Base-by-base conservation (phyloP, 805 yeast genomes). In the Metschnikowia lochheadii region DNA sequence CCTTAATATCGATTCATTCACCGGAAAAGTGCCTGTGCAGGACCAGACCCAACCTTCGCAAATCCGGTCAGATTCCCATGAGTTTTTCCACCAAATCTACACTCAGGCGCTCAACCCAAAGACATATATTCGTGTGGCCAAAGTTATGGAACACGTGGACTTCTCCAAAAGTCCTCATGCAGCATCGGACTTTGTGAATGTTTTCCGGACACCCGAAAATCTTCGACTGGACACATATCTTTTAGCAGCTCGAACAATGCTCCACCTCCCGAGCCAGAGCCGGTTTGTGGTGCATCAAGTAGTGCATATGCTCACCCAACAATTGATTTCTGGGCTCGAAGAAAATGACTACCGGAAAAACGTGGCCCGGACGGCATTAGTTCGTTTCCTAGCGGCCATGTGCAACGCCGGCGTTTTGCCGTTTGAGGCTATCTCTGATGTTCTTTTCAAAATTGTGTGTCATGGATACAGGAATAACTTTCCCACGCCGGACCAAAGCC, bases 321-420 rank as follows among this genome's bases (percentile, higher is more conserved):
- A 75, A n/a, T 73, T 87, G 14, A 72, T 76, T 8, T 59, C 82
- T 23, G 94, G 89, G 0, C 66, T 89, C 52, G 96, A 89, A 59
- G 56, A 72, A 5, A 81, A 83, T 54, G 81, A 81, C 56, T 85
- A 79, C 59, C 72, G 81, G 49, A 64, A 68, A 46, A 85, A 84
- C 57, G 76, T 90, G 61, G 67, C 68, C 13, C 70, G 96, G 50
- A 64, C 87, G 51, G 76, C 94, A 0, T 80, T 83, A 48, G 76
- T 81, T 6, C 78, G 73, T 58, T 84, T 82, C 57, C 56, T 91
- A 13, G 78, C 82, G 0, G 85, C 82, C 50, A 62, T 89, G 26
- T 77, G 68, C 62, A 80, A 81, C 55, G 52, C 64, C 18, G 70
- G 73, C 17, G 59, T 85, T 7, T 57, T 89, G 11, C 69, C 72